Evolutionary conservation across 1,284 basidiomycete species (phyloP), one percentile per base, ranked within the genome.

Genomic region (Austroboletus rostrupii): DNA sequence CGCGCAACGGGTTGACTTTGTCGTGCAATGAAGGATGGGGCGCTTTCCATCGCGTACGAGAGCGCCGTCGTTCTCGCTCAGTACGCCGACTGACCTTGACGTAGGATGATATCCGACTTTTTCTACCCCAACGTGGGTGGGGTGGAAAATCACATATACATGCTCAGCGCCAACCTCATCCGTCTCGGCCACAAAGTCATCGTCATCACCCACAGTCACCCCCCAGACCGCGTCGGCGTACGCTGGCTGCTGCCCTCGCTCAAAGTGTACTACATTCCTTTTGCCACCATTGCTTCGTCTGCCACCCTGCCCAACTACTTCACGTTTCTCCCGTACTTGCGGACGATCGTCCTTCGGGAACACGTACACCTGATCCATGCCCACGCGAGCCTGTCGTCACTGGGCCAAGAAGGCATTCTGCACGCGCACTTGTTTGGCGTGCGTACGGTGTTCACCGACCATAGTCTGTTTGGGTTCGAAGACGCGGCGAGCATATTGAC

Each of bases 131-230:
- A 85, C 55, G 87, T 97, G 3, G 97, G 97, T 21, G 97, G 97
- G 11, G 95, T 99, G 21, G 97, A 99, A 70, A 95, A 86, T 55
- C 94, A 98, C 69, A 95, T 98, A 45, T 97, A 93, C 71, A 92
- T 90, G 81, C 77, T 97, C 35, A 83, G 87, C 55, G 83, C 87
- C n/a, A 85, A 88, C 50, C 81, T 99, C 44, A 80, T 94, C 48
- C 76, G 78, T 37, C 79, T 81, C 26, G 93, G 95, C 2, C 94
- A 99, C 69, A 94, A 91, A 71, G 92, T 99, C 47, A 87, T 98
- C 55, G 85, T 97, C 28, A 90, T 99, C 54, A 97, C 96, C 0
- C 97, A 99, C 63, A 87, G 90, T 52, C 92, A 96, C 62, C 78
- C 82, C 11, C 87, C 89, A 14, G 81, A 90, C 58, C 87, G 95